These are phyloP conservation scores for grape (Vitis vinifera) DNA, from an alignment of 164 flowering plant genomes.

Conservation along the genomic window DNA sequence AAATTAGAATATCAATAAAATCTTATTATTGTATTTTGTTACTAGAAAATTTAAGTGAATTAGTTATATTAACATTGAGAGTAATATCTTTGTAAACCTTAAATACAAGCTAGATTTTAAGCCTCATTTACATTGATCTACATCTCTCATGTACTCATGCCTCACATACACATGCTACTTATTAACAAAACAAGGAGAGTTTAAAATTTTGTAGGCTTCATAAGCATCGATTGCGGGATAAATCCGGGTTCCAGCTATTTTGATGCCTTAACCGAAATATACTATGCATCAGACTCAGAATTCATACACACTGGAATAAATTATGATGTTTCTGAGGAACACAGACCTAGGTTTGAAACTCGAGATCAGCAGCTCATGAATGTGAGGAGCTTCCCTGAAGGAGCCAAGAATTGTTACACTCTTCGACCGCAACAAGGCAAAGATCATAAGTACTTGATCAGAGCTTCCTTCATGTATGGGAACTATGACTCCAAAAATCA, in stretches of 20 bases:
- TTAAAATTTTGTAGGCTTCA: slow-evolving; percentile 28
- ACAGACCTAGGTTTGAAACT: neutral
- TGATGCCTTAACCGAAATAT: slow-evolving; percentile 22
- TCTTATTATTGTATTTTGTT: no score
- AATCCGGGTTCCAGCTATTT: slow-evolving; percentile 9
- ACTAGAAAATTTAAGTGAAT: no score
- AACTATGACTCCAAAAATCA: slow-evolving; percentile 33
- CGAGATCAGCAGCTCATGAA: slow-evolving; percentile 1
- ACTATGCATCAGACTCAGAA: slow-evolving; percentile 25
- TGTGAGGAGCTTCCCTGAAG: slow-evolving; percentile 45
- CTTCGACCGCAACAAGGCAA: slow-evolving; percentile 1
- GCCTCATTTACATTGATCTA: no score
- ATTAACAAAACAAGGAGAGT: no score
- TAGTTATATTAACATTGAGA: no score
- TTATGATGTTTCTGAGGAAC: neutral
- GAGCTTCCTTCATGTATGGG: slow-evolving; percentile 54
- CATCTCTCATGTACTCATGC: no score
- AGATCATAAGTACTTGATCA: slow-evolving; percentile 31
- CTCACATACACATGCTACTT: no score
- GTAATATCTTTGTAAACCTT: no score
- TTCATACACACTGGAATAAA: slow-evolving; percentile 30
- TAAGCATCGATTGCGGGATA: slow-evolving; percentile 53
- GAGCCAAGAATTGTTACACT: slow-evolving; percentile 40
- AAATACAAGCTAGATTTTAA: no score
- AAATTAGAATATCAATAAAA: no score